Evolutionary conservation across 495 filamentous ascomycete species (phyloP), one percentile per base, ranked within the genome.

Genomic region (Talaromyces liani): DNA sequence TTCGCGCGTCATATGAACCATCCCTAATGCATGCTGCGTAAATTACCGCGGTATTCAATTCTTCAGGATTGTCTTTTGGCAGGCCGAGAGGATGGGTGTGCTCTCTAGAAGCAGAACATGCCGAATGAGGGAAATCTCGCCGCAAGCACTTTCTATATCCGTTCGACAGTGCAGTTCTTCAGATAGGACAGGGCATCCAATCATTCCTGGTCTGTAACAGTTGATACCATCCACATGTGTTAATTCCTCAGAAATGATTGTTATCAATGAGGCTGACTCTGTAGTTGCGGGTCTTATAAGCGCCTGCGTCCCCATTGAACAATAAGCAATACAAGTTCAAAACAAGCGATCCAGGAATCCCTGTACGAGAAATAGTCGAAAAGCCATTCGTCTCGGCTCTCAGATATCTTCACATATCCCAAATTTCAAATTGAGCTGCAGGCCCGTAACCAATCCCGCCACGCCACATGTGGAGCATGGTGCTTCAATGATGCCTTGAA

Each of bases 401-500:
- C n/a, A 49, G 45, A 49, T 49, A 20, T 49, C 6, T 20, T 20
- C 45, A 62, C 6, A 67, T 10, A 67, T 10, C 14, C 16, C 39
- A n/a, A 45, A 45, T 49, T 49, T 49, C 45, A 12, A 49, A 49
- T 49, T 49, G 45, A 49, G 45, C 45, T 49, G 45, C 45, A 49
- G 45, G 18, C 45, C n/a, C 18, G 45, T 49, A 49, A 6, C 45
- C 45, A 49, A 49, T 49, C 45, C 45, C 6, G 7, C 45, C 18
- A 20, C 45, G 45, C 45, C 45, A 49, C n/a, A 49, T 49, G 45
- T 49, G 18, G 45, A 9, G 45, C 8, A 20, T 18, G 45, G 5
- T 49, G n/a, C 18, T 49, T 49, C 39, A 20, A 49, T 45, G 36
- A 41, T 12, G 45, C 20, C 45, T 20, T 4, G 7, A 20, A n/a